Percentiles rank a stretch among this genome's conserved stretches.
These are phyloP conservation scores for Anaeramoeba ignava DNA, from an alignment of 78 protist species.

Conservation along the genomic window DNA sequence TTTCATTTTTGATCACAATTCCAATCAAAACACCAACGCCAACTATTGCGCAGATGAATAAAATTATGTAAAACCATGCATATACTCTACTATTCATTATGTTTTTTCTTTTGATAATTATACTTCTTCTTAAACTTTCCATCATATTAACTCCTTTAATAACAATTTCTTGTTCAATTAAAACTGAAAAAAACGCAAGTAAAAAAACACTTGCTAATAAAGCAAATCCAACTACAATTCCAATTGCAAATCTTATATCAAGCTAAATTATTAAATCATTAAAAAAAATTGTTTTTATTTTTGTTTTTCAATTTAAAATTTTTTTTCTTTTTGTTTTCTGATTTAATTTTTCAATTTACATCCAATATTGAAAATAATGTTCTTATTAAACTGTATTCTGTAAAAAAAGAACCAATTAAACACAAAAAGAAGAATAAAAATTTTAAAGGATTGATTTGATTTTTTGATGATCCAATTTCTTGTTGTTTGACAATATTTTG, in stretches of 20 bases:
- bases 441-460: not conserved
- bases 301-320: not conserved
- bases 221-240: not conserved
- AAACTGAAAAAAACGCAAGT: not conserved
- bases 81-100: not conserved
- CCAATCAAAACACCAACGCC: not conserved
- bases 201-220: not conserved
- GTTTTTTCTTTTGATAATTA: not conserved
- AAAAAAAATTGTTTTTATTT: not conserved
- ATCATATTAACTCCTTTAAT: not conserved
- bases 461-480: not conserved
- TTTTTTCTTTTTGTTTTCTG: not conserved
- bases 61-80: not conserved
- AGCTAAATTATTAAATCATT: not conserved
- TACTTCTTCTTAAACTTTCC: not conserved
- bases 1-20: not conserved
- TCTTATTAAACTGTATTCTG: not conserved
- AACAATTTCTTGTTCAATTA: not conserved
- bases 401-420: not conserved
- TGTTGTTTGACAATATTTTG: not conserved
- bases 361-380: not conserved
- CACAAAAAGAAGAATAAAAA: not conserved
- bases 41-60: not conserved
- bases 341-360: not conserved
- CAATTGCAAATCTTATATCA: not conserved